phyloP scores from a whole-genome alignment of 768 basidiomycete species.

The Russula brevipes region DNA sequence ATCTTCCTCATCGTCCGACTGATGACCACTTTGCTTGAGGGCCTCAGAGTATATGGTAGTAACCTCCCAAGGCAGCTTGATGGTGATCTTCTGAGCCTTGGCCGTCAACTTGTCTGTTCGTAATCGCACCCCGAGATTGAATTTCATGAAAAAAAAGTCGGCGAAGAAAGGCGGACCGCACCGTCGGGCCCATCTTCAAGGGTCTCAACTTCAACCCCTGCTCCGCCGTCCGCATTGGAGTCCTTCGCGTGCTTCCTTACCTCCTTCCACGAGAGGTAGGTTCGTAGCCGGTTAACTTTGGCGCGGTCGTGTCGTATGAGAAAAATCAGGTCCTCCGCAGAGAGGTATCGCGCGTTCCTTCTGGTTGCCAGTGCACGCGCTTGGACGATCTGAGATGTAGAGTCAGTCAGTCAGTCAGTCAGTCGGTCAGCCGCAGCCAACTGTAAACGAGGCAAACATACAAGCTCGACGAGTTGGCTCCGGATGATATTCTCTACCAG shows the following conservation, averaged over 20 bases:
- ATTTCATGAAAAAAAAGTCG: background rate
- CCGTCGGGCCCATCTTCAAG: slow-evolving; percentile 82
- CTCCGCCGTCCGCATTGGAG: slow-evolving; percentile 74
- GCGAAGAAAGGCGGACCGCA: slow-evolving; percentile 31
- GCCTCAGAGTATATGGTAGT: slow-evolving; percentile 88
- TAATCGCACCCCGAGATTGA: background rate
- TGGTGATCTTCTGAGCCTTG: slow-evolving; percentile 89
- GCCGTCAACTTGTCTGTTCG: slow-evolving; percentile 63
- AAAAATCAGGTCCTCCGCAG: slow-evolving; percentile 94
- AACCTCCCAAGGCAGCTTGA: slow-evolving; percentile 96
- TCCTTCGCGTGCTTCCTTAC: slow-evolving; percentile 95
- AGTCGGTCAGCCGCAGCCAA: background rate
- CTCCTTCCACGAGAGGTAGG: slow-evolving; percentile 96
- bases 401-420: background rate
- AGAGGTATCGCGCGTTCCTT: slow-evolving; percentile 78
- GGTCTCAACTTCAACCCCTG: slow-evolving; percentile 75
- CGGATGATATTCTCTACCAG: slow-evolving; percentile 95
- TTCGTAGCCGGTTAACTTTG: slow-evolving; percentile 88
- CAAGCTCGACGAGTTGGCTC: slow-evolving; percentile 86
- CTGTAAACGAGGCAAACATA: slow-evolving; percentile 30
- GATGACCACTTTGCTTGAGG: slow-evolving; percentile 39
- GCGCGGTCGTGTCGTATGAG: slow-evolving; percentile 91
- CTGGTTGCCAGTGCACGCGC: slow-evolving; percentile 78
- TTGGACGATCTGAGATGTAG: slow-evolving; percentile 66
- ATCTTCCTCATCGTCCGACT: slow-evolving; percentile 92